Conservation (phyloP, 1,284 basidiomycete species). For the Fomes fomentarius region DNA sequence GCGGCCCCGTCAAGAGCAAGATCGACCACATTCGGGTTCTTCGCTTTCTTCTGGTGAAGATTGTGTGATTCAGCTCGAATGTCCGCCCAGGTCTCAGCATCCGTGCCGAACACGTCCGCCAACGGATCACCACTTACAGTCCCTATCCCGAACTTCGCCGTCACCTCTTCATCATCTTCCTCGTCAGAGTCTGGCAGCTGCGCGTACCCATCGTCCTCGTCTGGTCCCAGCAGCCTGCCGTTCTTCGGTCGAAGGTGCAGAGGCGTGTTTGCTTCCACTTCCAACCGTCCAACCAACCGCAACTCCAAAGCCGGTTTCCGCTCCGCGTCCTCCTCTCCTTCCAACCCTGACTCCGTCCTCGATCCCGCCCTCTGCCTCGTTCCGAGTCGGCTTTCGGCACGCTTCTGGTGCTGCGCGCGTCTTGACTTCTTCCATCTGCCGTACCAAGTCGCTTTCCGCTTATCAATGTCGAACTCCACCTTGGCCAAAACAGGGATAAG, state of each 20-base stretch:
- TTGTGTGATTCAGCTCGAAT: constrained; percentile 41
- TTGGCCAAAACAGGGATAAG: constrained; percentile 83
- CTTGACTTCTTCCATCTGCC: constrained; percentile 75
- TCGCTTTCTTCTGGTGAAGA: constrained; percentile 21
- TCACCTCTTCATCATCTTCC: constrained; percentile 27
- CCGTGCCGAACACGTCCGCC: constrained; percentile 55
- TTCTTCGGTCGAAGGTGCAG: constrained; percentile 31
- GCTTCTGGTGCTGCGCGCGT: constrained; percentile 56
- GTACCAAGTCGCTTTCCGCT: constrained; percentile 77
- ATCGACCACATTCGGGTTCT: constrained; percentile 51
- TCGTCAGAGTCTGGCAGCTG: constrained; percentile 24
- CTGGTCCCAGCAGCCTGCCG: constrained; percentile 23
- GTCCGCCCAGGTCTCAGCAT: constrained; percentile 63
- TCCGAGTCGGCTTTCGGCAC: constrained; percentile 46
- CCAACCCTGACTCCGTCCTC: constrained; percentile 18
- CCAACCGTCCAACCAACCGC: constrained; percentile 52
- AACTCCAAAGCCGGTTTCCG: constrained; percentile 49
- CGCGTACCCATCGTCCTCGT: constrained; percentile 24
- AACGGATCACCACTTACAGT: constrained; percentile 41
- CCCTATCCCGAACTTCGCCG: constrained; percentile 24
- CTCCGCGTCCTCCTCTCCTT: constrained; percentile 29
- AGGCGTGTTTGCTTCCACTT: constrained; percentile 39
- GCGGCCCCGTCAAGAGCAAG: constrained; percentile 57
- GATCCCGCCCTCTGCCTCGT: constrained; percentile 31
- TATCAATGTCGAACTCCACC: constrained; percentile 87